phyloP scores from a whole-genome alignment of 1,284 basidiomycete genomes.

The Malassezia pachydermatis region DNA sequence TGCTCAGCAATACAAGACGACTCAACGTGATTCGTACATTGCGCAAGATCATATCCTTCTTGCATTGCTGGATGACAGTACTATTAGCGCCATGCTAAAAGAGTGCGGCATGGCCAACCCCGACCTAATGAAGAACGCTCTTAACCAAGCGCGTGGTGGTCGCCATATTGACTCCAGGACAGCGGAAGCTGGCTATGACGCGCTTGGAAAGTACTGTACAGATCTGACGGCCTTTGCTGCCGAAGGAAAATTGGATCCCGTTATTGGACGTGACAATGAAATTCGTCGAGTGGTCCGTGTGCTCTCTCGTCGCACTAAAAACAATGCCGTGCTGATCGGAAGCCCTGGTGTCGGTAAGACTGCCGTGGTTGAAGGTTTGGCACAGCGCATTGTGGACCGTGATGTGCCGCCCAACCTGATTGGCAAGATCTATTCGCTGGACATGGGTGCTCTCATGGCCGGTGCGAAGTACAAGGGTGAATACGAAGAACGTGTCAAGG shows the following conservation, averaged over 20 bases:
- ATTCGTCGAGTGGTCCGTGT: slow-evolving; percentile 47
- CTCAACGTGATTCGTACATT: slow-evolving; percentile 73
- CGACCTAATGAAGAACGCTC: slow-evolving; percentile 64
- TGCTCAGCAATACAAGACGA: slow-evolving; percentile 36
- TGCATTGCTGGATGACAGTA: slow-evolving; percentile 64
- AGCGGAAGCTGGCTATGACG: slow-evolving; percentile 52
- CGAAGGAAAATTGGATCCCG: slow-evolving; percentile 54
- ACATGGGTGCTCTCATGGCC: slow-evolving; percentile 91
- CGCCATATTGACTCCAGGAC: slow-evolving; percentile 67
- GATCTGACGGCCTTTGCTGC: slow-evolving; percentile 55
- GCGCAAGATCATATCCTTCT: slow-evolving; percentile 75
- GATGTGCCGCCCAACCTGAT: slow-evolving; percentile 84
- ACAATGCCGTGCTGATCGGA: slow-evolving; percentile 83
- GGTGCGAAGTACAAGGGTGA: slow-evolving; percentile 93
- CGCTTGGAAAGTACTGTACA: slow-evolving; percentile 48
- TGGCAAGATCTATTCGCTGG: slow-evolving; percentile 65
- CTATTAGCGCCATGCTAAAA: slow-evolving; percentile 61
- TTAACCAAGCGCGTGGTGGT: slow-evolving; percentile 69
- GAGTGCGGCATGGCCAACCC: slow-evolving; percentile 62
- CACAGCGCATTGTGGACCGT: slow-evolving; percentile 86
- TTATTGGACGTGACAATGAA: slow-evolving; percentile 51
- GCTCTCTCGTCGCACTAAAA: slow-evolving; percentile 60
- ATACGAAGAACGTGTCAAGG: slow-evolving; percentile 93
- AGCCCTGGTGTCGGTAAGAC: slow-evolving; percentile 49
- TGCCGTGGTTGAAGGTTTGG: slow-evolving; percentile 86